These are phyloP conservation scores for Onygenales sp. DNA, from an alignment of 2,329 filamentous ascomycete species.

Conservation along the genomic window DNA sequence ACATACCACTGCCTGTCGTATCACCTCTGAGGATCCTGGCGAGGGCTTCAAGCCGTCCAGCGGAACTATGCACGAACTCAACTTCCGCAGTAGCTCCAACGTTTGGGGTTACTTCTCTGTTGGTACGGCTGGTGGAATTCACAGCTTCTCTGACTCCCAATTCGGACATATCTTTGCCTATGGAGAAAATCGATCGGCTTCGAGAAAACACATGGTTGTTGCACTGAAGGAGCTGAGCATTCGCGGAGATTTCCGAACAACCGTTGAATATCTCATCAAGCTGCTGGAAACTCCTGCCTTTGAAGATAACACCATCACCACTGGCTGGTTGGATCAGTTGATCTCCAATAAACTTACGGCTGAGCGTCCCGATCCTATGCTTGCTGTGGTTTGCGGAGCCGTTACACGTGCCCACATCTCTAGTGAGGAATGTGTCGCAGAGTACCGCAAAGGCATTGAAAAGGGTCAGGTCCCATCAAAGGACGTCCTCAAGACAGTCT, in stretches of 20 bases:
- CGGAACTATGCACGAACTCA: slow-evolving; percentile 97
- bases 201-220: slow-evolving; percentile 98
- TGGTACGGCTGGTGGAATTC: slow-evolving; percentile 89
- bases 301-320: slow-evolving; percentile 98
- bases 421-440: slow-evolving; percentile 78
- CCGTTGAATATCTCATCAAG: slow-evolving; percentile 98
- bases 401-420: slow-evolving; percentile 90
- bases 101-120: slow-evolving; percentile 99
- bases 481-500: slow-evolving; percentile 94
- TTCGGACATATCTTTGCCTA: slow-evolving; percentile 99
- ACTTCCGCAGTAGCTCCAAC: slow-evolving; percentile 97
- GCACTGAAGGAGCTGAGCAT: slow-evolving; percentile 98
- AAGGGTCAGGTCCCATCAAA: slow-evolving; percentile 96
- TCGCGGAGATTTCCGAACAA: slow-evolving; percentile 97
- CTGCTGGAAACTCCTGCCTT: slow-evolving; percentile 96
- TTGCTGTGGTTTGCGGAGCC: slow-evolving; percentile 92
- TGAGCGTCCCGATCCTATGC: slow-evolving; percentile 83
- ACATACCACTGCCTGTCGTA: slow-evolving; percentile 96
- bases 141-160: slow-evolving; percentile 98
- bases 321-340: slow-evolving; percentile 95
- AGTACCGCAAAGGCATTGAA: slow-evolving; percentile 82
- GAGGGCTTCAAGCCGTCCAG: slow-evolving; percentile 99
- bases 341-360: slow-evolving; percentile 97
- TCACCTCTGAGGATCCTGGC: slow-evolving; percentile 96
- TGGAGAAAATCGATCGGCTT: slow-evolving; percentile 91